Conservation (phyloP, 495 filamentous ascomycete species). For the Xylaria sp. region DNA sequence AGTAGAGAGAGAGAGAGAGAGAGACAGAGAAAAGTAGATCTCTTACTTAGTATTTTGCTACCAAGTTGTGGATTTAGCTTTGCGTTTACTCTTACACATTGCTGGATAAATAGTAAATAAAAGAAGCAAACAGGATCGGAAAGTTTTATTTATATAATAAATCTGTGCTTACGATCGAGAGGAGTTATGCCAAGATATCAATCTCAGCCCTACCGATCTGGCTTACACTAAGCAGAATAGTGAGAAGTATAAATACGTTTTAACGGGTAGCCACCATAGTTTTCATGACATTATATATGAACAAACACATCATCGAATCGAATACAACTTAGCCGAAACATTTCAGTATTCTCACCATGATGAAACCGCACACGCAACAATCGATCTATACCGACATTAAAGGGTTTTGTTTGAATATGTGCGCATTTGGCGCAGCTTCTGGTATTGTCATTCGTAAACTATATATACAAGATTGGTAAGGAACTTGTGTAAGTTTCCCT, state of each 20-base stretch:
- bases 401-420: neutral
- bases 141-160: neutral
- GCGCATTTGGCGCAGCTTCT: conserved; percentile 21
- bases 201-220: too few species aligned
- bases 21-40: neutral
- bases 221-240: neutral
- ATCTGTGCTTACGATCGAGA: neutral
- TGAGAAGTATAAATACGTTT: too few species aligned
- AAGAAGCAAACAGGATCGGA: neutral
- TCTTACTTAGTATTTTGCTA: neutral
- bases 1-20: too few species aligned
- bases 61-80: neutral
- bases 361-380: neutral
- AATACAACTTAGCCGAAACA: too few species aligned
- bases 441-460: conserved; percentile 31
- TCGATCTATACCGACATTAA: neutral
- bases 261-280: too few species aligned
- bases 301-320: too few species aligned
- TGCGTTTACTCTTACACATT: neutral
- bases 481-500: neutral
- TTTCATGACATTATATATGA: too few species aligned
- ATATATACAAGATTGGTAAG: conserved; percentile 35
- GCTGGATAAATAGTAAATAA: neutral
- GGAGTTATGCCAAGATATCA: neutral
- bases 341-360: neutral